Evolutionary conservation across 2,329 filamentous ascomycete species (phyloP).

Genomic region (Colletotrichum eleusines): DNA sequence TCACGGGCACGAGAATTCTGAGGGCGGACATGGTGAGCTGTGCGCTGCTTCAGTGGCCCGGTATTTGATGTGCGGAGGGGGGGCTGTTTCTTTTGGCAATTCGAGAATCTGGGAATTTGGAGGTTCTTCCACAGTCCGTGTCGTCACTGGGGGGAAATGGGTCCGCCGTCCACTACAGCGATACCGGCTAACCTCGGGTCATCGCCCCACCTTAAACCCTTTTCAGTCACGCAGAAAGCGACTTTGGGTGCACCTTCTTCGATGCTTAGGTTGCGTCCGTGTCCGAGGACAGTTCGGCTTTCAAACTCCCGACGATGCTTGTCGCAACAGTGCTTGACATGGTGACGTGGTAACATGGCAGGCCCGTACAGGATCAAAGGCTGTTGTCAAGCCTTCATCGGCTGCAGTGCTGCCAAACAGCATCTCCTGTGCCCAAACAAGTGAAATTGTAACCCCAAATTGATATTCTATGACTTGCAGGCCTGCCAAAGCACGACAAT

Average conservation of each 20-base stretch:
- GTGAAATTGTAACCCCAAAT: constrained; percentile 19
- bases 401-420: background rate
- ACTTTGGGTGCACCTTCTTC: constrained; percentile 10
- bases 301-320: background rate
- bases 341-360: background rate
- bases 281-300: background rate
- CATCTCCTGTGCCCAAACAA: constrained; percentile 13
- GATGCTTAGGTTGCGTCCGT: background rate
- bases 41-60: constrained; percentile 32
- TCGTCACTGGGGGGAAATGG: constrained; percentile 40
- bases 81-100: constrained; percentile 36
- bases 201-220: constrained; percentile 35
- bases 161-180: constrained; percentile 44
- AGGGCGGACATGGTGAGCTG: constrained; percentile 42
- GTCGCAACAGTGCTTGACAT: background rate
- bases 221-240: constrained; percentile 33
- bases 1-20: constrained; percentile 80
- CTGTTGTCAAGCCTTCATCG: background rate
- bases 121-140: constrained; percentile 32
- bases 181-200: constrained; percentile 61
- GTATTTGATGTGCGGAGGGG: constrained; percentile 27
- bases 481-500: constrained; percentile 30
- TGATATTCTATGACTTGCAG: constrained; percentile 38
- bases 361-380: no score
- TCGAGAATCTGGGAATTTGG: constrained; percentile 39